These are phyloP conservation scores for Mediolabrus comicus DNA, from an alignment of 108 stramenopile genomes.

Conservation along the genomic window DNA sequence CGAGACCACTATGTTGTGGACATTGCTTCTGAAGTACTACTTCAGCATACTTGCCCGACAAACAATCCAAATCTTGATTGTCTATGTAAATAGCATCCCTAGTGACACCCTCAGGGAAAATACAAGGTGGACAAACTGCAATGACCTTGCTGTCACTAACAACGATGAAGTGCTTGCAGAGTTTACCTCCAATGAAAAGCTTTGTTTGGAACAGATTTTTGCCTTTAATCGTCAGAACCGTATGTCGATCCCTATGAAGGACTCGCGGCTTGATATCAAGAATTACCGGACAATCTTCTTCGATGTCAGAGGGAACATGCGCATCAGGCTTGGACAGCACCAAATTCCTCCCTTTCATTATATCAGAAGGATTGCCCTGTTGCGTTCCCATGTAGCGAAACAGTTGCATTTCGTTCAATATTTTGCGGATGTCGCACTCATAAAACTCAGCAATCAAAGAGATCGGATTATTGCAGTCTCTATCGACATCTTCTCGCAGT, in stretches of 20 bases:
- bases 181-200: constrained; percentile 45
- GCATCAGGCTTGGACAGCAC: background rate
- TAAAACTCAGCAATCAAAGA: constrained; percentile 45
- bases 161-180: constrained; percentile 35
- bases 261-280: constrained; percentile 13
- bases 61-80: constrained; percentile 7
- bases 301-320: background rate
- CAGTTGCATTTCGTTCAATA: constrained; percentile 66
- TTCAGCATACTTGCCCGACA: constrained; percentile 29
- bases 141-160: constrained; percentile 58
- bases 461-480: constrained; percentile 16
- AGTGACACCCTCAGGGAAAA: constrained; percentile 19
- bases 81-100: constrained; percentile 15
- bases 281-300: constrained; percentile 23
- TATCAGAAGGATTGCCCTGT: background rate
- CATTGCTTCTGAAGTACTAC: constrained; percentile 25
- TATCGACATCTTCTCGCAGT: constrained; percentile 9
- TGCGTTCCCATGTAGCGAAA: constrained; percentile 6
- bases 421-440: constrained; percentile 65
- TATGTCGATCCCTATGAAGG: constrained; percentile 38
- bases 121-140: constrained; percentile 57
- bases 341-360: background rate
- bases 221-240: constrained; percentile 57
- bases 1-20: constrained; percentile 8
- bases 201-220: constrained; percentile 33